Conservation (phyloP, 2,329 filamentous ascomycete genomes). For the Phyllosticta citrichinensis region DNA sequence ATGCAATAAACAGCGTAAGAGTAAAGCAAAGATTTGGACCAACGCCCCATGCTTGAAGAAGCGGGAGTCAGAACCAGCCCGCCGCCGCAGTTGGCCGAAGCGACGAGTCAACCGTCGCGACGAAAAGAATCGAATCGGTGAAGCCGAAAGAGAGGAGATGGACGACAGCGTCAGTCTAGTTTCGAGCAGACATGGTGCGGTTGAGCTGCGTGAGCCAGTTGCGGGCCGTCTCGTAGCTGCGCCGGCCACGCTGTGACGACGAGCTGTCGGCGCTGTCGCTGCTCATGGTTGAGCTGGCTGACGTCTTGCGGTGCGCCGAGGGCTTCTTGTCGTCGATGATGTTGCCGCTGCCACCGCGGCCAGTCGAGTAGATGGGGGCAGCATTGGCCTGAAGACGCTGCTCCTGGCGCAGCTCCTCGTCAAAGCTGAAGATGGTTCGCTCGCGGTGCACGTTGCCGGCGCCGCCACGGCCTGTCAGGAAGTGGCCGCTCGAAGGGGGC, state of each 20-base stretch:
- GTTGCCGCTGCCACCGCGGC: constrained; percentile 53
- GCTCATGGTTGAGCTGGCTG: constrained; percentile 17
- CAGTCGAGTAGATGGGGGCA: constrained; percentile 54
- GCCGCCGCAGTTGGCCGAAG: constrained; percentile 1
- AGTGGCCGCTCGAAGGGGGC: constrained; percentile 40
- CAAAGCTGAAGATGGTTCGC: constrained; percentile 56
- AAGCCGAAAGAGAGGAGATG: constrained; percentile 1
- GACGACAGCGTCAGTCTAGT: neutral
- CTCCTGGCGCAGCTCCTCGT: constrained; percentile 53
- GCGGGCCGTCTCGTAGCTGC: constrained; percentile 28
- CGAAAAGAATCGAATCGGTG: neutral
- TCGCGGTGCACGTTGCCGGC: constrained; percentile 55
- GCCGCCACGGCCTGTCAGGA: constrained; percentile 57
- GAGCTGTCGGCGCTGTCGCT: constrained; percentile 16
- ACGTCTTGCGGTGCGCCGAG: constrained; percentile 20
- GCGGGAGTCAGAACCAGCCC: constrained; percentile 10
- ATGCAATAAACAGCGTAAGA: neutral
- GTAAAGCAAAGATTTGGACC: neutral
- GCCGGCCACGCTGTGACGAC: constrained; percentile 16
- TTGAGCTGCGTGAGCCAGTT: constrained; percentile 19
- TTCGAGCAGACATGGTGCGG: constrained; percentile 8
- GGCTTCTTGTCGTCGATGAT: constrained; percentile 31
- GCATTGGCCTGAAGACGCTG: constrained; percentile 43
- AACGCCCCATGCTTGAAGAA: constrained; percentile 1
- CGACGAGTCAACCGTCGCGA: neutral